These are phyloP conservation scores for Litchi chinensis DNA, from an alignment of 345 rosid genomes.

Conservation along the genomic window DNA sequence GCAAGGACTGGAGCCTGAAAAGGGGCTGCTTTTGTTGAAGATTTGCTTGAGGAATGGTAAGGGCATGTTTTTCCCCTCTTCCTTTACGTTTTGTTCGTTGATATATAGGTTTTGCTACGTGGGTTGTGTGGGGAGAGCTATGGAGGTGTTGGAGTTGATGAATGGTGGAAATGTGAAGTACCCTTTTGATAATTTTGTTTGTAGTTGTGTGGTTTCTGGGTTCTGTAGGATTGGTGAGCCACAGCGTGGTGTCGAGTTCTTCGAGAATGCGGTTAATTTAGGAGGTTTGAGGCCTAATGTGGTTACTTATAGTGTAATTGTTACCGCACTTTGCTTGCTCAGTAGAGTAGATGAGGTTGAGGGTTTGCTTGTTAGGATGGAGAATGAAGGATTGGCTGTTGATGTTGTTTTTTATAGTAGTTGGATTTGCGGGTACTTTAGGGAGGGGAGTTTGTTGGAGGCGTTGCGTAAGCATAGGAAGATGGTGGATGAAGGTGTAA, in stretches of 20 bases:
- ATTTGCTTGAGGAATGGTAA: constrained; percentile 44
- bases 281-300: constrained; percentile 62
- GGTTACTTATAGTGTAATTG: constrained; percentile 63
- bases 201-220: constrained; percentile 68
- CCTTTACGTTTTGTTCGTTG: constrained; percentile 54
- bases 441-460: constrained; percentile 47
- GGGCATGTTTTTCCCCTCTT: constrained; percentile 58
- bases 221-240: constrained; percentile 71
- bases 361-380: constrained; percentile 49
- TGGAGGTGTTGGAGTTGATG: constrained; percentile 71
- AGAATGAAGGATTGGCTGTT: constrained; percentile 54
- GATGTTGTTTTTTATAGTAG: constrained; percentile 69
- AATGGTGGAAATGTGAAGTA: constrained; percentile 43
- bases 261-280: constrained; percentile 44
- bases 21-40: constrained; percentile 46
- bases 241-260: constrained; percentile 62
- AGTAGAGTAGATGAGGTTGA: constrained; percentile 59
- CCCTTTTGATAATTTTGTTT: constrained; percentile 71
- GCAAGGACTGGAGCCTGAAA: constrained; percentile 56
- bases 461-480: constrained; percentile 47
- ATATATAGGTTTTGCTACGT: constrained; percentile 49
- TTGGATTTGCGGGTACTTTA: constrained; percentile 62
- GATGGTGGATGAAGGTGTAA: constrained; percentile 56
- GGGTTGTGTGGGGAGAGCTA: constrained; percentile 57
- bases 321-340: constrained; percentile 56